These are phyloP conservation scores for Brassica juncea DNA, from an alignment of 345 rosid species.

Conservation along the genomic window DNA sequence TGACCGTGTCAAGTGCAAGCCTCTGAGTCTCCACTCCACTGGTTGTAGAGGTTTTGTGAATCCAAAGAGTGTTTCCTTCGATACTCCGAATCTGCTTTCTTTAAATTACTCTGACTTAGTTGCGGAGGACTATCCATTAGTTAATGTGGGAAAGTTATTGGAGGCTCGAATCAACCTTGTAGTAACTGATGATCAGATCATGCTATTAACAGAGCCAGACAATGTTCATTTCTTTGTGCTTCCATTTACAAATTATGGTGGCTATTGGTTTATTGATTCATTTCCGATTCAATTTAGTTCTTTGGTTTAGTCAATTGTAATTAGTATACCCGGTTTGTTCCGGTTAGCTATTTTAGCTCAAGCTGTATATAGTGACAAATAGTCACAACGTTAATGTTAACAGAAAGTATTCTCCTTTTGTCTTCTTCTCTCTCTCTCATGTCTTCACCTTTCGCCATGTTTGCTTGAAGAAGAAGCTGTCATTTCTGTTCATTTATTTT, in stretches of 20 bases:
- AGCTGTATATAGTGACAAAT: too few species aligned
- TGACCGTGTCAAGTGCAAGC: slow-evolving; percentile 4
- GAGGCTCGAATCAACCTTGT: slow-evolving; percentile 1
- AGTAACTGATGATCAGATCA: not conserved
- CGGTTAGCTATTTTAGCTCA: too few species aligned
- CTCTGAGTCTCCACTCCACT: not conserved
- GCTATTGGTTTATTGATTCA: too few species aligned
- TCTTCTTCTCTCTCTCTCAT: too few species aligned
- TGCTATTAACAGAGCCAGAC: not conserved
- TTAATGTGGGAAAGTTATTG: not conserved
- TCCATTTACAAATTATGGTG: not conserved
- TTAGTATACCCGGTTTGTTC: too few species aligned
- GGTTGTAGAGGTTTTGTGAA: not conserved
- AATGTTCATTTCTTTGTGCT: not conserved
- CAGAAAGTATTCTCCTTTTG: too few species aligned
- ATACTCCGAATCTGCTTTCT: not conserved
- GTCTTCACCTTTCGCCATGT: too few species aligned
- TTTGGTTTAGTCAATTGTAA: too few species aligned
- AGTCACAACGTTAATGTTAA: too few species aligned
- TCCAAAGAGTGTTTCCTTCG: not conserved
- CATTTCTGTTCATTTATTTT: too few species aligned
- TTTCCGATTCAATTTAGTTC: too few species aligned
- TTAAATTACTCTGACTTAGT: not conserved
- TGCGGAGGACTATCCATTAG: not conserved
- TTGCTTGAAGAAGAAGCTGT: too few species aligned